Conservation (phyloP, 768 basidiomycete species). For the Phylloporus rhodoxanthus region DNA sequence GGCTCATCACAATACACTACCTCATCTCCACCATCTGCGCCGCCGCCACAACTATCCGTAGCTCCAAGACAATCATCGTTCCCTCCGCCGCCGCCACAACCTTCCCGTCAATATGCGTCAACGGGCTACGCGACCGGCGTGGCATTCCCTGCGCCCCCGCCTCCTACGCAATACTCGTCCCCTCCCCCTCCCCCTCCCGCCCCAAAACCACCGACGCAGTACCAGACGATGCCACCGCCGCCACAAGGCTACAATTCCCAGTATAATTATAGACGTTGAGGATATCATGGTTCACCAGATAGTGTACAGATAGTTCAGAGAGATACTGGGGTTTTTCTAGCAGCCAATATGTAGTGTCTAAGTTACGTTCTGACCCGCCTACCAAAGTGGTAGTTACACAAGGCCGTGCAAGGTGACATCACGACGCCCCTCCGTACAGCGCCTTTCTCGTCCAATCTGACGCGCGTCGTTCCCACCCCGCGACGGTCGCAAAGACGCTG, state of each 20-base stretch:
- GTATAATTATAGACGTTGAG: conserved; percentile 27
- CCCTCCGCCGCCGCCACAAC: conserved; percentile 17
- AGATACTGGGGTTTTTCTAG: background rate
- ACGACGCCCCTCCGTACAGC: conserved; percentile 33
- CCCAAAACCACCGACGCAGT: conserved; percentile 19
- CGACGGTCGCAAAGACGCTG: conserved; percentile 37
- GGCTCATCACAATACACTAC: conserved; percentile 13
- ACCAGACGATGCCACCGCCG: conserved; percentile 28
- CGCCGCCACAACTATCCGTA: conserved; percentile 14
- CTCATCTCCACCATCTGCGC: conserved; percentile 1
- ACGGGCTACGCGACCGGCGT: conserved; percentile 12
- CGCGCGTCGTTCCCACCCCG: conserved; percentile 42
- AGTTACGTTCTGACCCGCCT: no score
- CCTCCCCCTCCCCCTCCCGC: conserved; percentile 8
- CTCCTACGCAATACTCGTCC: conserved; percentile 23
- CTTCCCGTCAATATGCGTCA: conserved; percentile 16
- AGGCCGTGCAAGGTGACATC: no score
- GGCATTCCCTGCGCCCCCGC: conserved; percentile 26
- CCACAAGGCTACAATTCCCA: conserved; percentile 27
- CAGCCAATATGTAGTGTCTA: background rate
- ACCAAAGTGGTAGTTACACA: no score
- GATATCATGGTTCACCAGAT: background rate
- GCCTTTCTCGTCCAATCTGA: conserved; percentile 42
- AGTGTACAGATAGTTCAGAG: background rate
- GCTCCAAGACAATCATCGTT: conserved; percentile 24